These are phyloP conservation scores for Yamadazyma conglobata DNA, from an alignment of 1,139 yeast species.

Conservation along the genomic window DNA sequence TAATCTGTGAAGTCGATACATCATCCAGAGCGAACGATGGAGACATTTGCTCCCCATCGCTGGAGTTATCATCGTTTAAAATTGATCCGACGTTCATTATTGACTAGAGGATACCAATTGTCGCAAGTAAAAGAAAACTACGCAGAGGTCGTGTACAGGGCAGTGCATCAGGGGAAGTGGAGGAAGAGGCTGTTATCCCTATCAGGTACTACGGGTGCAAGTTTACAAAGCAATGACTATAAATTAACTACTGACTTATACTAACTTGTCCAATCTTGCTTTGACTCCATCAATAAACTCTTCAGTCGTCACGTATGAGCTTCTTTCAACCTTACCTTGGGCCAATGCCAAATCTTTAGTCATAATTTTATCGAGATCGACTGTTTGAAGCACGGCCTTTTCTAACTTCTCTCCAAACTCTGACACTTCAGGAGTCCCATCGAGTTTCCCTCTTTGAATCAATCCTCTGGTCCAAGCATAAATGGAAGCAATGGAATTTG, in stretches of 20 bases:
- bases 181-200: background rate
- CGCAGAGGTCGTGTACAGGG: constrained; percentile 1
- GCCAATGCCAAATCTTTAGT: constrained; percentile 81
- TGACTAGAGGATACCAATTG: background rate
- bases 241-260: too few species aligned
- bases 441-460: constrained; percentile 76
- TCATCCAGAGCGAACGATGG: constrained; percentile 1
- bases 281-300: constrained; percentile 70
- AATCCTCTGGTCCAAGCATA: constrained; percentile 88
- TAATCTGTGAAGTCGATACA: too few species aligned
- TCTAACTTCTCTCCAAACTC: constrained; percentile 65
- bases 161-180: background rate
- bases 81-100: constrained; percentile 48
- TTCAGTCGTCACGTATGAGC: constrained; percentile 67
- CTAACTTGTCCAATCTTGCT: constrained; percentile 12
- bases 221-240: too few species aligned
- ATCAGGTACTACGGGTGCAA: too few species aligned
- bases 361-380: constrained; percentile 74
- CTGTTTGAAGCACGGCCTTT: constrained; percentile 68
- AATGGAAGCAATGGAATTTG: constrained; percentile 81
- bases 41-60: constrained; percentile 18
- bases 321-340: constrained; percentile 62
- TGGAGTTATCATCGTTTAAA: constrained; percentile 39
- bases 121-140: background rate
- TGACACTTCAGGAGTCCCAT: constrained; percentile 66